Base-by-base conservation (phyloP, 805 yeast species). In the Candida vartiovaarae region DNA sequence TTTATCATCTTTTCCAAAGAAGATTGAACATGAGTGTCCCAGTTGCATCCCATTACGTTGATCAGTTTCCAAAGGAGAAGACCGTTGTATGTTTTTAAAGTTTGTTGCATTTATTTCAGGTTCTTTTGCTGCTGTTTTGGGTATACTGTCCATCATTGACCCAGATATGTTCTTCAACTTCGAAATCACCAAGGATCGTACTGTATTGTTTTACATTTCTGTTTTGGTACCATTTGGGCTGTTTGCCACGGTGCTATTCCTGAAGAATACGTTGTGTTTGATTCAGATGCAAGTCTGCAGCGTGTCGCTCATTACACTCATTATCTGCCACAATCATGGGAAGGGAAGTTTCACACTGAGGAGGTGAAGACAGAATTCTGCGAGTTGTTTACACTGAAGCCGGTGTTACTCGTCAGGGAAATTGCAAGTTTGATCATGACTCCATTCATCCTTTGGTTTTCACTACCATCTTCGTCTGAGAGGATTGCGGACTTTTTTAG, bases 121-220 rank as follows among this genome's bases (percentile, higher is more conserved):
- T 1, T 86, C 99, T 0, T 75, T 93, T 49, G 84, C 90, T 30
- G 93, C 98, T 0, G 84, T 91, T 1, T 70, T 93, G 42, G 96
- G 90, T 24, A 68, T 87, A 5, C 67, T 84, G 36, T 77, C 91
- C 0, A 62, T 85, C 7, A 71, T 88, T 45, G 98, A 91, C 52
- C 95, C 96, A 25, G 99, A 93, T 53, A 78, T 84, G 55, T 89
- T 89, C 54, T 74, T 95, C 62, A 86, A 89, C 39, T 85, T 93
- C 64, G 99, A 93, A 62, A 71, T 93, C 20, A 78, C 95, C 2
- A 77, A 76, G 38, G 95, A 88, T 35, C 75, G 80, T 50, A 82
- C 95, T 0, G 89, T 85, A 0, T 67, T 91, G 38, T 91, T 93
- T 59, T 93, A 90, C 57, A 84, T 93, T 44, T 87, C 95, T 47